These are phyloP conservation scores for Pichia exigua DNA, from an alignment of 805 yeast species.

Conservation along the genomic window DNA sequence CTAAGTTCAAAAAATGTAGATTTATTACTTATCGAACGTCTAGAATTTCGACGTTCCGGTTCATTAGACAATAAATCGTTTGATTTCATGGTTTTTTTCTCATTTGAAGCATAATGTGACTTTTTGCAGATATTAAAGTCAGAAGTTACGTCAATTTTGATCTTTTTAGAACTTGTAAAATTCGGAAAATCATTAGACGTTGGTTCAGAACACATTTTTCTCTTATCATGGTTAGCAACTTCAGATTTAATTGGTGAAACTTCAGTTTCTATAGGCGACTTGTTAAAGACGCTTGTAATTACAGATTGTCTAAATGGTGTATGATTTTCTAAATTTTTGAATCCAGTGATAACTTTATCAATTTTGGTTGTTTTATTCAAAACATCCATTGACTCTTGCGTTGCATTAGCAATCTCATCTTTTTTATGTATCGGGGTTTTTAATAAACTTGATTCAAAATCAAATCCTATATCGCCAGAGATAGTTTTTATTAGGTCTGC, in stretches of 20 bases:
- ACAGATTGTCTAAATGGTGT: constrained; percentile 1
- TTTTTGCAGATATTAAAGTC: background rate
- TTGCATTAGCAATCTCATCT: background rate
- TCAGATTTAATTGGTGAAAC: background rate
- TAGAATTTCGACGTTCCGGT: background rate
- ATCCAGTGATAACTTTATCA: background rate
- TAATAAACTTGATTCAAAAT: no score
- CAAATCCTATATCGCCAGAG: background rate
- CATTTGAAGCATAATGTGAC: background rate
- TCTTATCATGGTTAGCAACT: background rate
- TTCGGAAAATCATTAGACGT: background rate
- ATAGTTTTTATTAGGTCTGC: no score
- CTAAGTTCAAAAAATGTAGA: constrained; percentile 11
- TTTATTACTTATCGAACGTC: background rate
- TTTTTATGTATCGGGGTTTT: background rate
- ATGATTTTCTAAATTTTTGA: background rate
- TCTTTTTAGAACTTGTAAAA: background rate
- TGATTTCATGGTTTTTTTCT: background rate
- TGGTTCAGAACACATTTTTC: background rate
- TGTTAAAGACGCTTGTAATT: constrained; percentile 9
- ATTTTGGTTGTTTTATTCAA: no score
- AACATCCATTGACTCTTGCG: background rate
- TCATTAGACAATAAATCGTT: background rate
- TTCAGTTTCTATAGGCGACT: constrained; percentile 1
- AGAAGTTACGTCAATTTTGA: background rate